These are phyloP conservation scores for Diplosphaera chodatii DNA, from an alignment of 139 green algal genomes.

Conservation along the genomic window DNA sequence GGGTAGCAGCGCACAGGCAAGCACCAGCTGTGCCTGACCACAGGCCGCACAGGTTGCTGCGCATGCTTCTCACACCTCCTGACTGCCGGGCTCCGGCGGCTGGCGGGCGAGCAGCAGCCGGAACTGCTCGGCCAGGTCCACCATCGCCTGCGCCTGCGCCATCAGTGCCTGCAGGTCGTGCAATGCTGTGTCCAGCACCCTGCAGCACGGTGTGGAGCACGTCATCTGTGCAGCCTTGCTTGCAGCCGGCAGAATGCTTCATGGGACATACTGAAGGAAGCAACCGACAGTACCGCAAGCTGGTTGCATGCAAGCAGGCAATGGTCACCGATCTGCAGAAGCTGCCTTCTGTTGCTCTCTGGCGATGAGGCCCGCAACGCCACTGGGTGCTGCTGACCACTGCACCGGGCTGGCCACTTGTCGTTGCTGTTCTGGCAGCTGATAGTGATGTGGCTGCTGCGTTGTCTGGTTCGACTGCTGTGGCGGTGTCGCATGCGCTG, in stretches of 20 bases:
- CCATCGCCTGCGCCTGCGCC: constrained; percentile 72
- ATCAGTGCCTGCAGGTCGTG: constrained; percentile 72
- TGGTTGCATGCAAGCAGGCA: no score
- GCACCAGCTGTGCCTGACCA: no score
- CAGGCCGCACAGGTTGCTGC: no score
- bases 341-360: constrained; percentile 28
- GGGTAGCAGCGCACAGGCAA: no score
- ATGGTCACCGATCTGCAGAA: constrained; percentile 15
- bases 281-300: no score
- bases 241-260: no score
- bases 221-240: no score
- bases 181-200: constrained; percentile 54
- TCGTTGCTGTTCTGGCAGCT: no score
- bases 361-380: constrained; percentile 31
- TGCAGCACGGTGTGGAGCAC: no score
- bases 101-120: constrained; percentile 1
- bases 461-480: neutral
- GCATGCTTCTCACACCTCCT: no score
- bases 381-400: neutral
- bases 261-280: no score
- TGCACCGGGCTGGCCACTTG: neutral
- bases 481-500: no score
- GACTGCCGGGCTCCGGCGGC: neutral
- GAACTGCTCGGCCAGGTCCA: constrained; percentile 72
- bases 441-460: constrained; percentile 4